Base-by-base conservation (phyloP, 768 basidiomycete species). In the Lyophyllum decastes region DNA sequence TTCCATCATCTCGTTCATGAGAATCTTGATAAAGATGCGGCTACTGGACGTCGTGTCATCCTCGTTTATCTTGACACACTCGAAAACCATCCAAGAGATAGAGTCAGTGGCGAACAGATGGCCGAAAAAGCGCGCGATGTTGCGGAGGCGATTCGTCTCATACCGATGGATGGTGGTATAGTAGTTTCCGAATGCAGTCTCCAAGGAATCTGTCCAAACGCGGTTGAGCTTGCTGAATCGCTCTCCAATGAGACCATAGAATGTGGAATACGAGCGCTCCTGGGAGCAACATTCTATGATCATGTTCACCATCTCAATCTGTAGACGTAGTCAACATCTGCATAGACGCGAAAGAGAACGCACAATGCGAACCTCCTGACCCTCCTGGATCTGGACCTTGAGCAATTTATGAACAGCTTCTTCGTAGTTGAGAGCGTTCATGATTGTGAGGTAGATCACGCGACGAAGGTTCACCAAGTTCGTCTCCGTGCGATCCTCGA, bases 251-350 rank as follows among this genome's bases (percentile, higher is more conserved):
- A 98, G 86, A 12, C 97, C 97, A 67, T 95, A 99, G 80, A 97
- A 98, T n/a, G 83, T 91, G 2, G 92, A 94, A 72, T 98, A 99
- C 0, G 96, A 95, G 14, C 97, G 90, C 72, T 98, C 97, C 78
- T 99, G 97, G 1, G 97, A 98, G 72, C 97, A 98, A 90, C 97
- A 99, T 68, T 98, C 96, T 72, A 99, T 92, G 61, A 99, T 85
- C 97, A 99, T 99, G 80, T 98, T 98, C 71, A 92, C 86, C 57
- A 99, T 75, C 71, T 98, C 96, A 64, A 94, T 90, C 94, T 97
- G 66, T 2, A 4, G 19, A 17, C 2, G 16, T n/a, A 6, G 27
- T 43, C 11, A 59, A 19, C 52, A 44, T 52, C 19, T 50, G 1
- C 25, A 30, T 30, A 24, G 12, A 27, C 12, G 34, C 21, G 1